These are phyloP conservation scores for Hirschfeldia incana DNA, from an alignment of 345 rosid genomes.

Conservation along the genomic window DNA sequence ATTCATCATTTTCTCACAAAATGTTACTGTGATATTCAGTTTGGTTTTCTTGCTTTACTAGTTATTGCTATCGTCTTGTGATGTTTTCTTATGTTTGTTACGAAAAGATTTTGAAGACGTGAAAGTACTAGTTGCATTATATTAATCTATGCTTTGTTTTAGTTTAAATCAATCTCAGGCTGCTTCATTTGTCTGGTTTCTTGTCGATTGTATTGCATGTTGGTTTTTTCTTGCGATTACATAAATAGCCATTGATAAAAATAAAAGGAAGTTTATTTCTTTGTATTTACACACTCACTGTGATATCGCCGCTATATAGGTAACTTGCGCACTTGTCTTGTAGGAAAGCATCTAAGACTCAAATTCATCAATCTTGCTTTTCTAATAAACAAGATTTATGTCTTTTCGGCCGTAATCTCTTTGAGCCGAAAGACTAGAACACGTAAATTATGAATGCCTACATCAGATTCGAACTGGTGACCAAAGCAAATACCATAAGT, in stretches of 20 bases:
- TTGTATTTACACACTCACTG: not conserved
- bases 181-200: not conserved
- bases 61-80: not conserved
- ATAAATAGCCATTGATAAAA: not conserved
- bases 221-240: not conserved
- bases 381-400: not conserved
- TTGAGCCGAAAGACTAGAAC: not conserved
- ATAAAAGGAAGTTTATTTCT: not conserved
- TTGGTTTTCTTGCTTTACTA: not conserved
- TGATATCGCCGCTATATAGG: not conserved
- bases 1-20: not conserved
- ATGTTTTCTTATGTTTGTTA: not conserved
- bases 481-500: not conserved
- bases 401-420: not conserved
- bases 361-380: not conserved
- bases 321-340: not conserved
- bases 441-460: not conserved
- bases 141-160: not conserved
- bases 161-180: not conserved
- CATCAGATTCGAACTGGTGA: not conserved
- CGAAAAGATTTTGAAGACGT: constrained; percentile 1
- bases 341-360: too few species aligned
- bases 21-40: constrained; percentile 4
- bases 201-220: not conserved
- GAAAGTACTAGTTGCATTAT: not conserved